A percentile compares a stretch with the other conserved stretches of the same genome.
These are phyloP conservation scores for Aureobasidium melanogenum DNA, from an alignment of 2,329 filamentous ascomycete species.

Conservation along the genomic window DNA sequence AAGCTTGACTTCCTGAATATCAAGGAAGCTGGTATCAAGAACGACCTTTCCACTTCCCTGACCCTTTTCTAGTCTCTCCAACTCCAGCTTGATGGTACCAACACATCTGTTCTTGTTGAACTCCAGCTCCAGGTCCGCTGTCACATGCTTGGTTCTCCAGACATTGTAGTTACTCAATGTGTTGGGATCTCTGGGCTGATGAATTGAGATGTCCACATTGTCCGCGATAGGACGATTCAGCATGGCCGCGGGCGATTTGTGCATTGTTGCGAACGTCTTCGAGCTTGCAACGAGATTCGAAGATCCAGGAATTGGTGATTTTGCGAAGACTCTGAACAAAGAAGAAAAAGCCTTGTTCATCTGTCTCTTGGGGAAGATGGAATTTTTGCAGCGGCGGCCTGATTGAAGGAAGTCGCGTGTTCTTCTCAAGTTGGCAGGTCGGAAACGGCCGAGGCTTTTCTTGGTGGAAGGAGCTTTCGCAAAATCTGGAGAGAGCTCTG, in stretches of 20 bases:
- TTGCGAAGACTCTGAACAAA: not conserved
- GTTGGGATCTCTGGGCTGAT: conserved; percentile 58
- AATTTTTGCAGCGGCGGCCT: not conserved
- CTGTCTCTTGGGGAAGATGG: not conserved
- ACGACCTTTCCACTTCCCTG: conserved; percentile 56
- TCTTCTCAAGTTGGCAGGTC: conserved; percentile 8
- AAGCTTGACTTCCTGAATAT: conserved; percentile 63
- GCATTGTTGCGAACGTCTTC: conserved; percentile 12
- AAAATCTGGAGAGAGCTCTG: conserved; percentile 3
- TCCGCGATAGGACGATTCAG: conserved; percentile 11
- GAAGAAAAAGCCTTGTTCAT: conserved; percentile 1
- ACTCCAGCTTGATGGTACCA: conserved; percentile 65
- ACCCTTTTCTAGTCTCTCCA: conserved; percentile 68
- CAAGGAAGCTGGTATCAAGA: conserved; percentile 78
- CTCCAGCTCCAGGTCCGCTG: conserved; percentile 70
- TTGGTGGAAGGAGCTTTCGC: not conserved
- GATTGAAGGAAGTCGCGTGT: not conserved
- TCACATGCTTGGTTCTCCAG: conserved; percentile 77
- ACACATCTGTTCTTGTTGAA: conserved; percentile 70
- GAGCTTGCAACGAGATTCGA: not conserved
- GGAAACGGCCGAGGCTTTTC: conserved; percentile 1
- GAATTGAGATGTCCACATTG: conserved; percentile 19
- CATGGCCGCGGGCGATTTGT: conserved; percentile 16
- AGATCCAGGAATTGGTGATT: not conserved
- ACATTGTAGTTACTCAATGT: conserved; percentile 87